These are phyloP conservation scores for Gossypium turneri DNA, from an alignment of 345 rosid genomes.

Conservation along the genomic window DNA sequence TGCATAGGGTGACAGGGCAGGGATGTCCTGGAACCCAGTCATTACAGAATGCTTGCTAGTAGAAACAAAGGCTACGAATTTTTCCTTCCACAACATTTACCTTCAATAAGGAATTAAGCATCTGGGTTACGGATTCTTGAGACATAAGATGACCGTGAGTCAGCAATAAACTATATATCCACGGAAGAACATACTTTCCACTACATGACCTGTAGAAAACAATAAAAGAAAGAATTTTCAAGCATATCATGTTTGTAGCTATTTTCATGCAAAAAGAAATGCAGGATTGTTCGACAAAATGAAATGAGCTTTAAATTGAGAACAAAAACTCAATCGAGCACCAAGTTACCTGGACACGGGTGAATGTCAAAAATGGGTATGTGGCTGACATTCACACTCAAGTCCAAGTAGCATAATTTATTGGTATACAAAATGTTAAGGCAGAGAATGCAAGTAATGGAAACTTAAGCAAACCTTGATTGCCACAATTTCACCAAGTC, in stretches of 20 bases:
- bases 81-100: conserved; percentile 29
- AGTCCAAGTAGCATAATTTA: background rate
- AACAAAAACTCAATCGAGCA: background rate
- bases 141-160: conserved; percentile 54
- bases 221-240: conserved; percentile 7
- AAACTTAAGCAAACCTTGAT: conserved; percentile 54
- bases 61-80: background rate
- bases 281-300: conserved; percentile 6
- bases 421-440: background rate
- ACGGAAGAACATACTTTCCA: conserved; percentile 57
- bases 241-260: conserved; percentile 1
- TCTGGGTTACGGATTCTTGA: conserved; percentile 39
- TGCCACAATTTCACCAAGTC: conserved; percentile 67
- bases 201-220: conserved; percentile 50
- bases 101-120: conserved; percentile 58
- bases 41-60: background rate
- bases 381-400: background rate
- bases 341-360: background rate
- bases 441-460: background rate
- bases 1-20: background rate
- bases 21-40: background rate
- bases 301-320: background rate
- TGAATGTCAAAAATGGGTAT: background rate
- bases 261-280: background rate
- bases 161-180: conserved; percentile 77